A percentile compares a stretch with the other conserved stretches of the same genome.
These are phyloP conservation scores for Kokia cookei DNA, from an alignment of 441 rosid species.

Conservation along the genomic window DNA sequence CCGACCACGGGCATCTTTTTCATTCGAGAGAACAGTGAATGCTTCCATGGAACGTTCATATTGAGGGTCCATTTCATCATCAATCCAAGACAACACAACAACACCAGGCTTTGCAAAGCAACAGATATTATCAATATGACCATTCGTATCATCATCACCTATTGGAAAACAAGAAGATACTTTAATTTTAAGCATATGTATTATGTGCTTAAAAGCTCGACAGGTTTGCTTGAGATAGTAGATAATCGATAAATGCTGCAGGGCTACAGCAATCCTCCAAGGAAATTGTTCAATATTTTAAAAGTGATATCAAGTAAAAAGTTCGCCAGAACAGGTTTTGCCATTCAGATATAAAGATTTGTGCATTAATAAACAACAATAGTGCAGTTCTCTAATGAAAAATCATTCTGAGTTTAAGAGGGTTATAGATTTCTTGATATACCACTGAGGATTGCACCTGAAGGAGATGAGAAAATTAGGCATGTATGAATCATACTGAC, in stretches of 20 bases:
- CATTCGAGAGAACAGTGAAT: conserved; percentile 42
- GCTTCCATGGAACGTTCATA: conserved; percentile 65
- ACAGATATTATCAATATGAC: conserved; percentile 92
- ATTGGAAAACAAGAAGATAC: conserved; percentile 10
- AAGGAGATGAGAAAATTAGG: background rate
- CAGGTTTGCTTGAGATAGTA: background rate
- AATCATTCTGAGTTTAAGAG: background rate
- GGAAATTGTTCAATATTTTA: background rate
- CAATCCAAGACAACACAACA: conserved; percentile 80
- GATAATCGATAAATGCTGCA: background rate
- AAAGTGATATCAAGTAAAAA: background rate
- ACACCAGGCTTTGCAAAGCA: conserved; percentile 87
- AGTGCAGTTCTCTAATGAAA: background rate
- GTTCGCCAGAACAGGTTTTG: background rate
- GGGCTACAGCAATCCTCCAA: background rate
- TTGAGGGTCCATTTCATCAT: conserved; percentile 64
- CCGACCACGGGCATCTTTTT: conserved; percentile 65
- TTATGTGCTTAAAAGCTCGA: background rate
- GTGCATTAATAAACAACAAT: background rate
- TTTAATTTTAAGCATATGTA: background rate
- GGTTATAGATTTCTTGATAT: background rate
- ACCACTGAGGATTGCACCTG: background rate
- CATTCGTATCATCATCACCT: conserved; percentile 98
- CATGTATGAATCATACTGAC: background rate
- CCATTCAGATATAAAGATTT: background rate